Percentiles rank a stretch among this genome's conserved stretches.
Conservation (phyloP, 192 early-diverging fungal genomes). For the Coemansia sp. region DNA sequence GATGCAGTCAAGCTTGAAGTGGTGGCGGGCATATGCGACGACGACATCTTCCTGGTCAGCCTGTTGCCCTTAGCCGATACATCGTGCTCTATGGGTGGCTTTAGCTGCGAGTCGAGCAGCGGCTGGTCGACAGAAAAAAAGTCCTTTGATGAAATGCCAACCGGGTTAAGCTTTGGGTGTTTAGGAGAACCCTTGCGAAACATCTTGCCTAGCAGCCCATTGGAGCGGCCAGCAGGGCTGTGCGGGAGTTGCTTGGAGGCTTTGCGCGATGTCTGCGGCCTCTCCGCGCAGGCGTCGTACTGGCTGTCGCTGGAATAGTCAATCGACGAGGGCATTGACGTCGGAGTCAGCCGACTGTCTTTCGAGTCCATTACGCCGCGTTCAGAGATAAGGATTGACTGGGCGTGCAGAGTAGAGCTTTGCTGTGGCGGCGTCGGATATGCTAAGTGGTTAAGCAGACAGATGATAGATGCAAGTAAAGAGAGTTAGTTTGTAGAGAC, state of each 20-base stretch:
- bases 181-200: conserved; percentile 47
- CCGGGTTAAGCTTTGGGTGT: conserved; percentile 44
- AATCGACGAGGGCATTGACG: conserved; percentile 15
- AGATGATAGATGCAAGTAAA: not conserved
- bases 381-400: not conserved
- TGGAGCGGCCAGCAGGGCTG: conserved; percentile 16
- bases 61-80: conserved; percentile 15
- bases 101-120: conserved; percentile 7
- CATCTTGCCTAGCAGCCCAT: conserved; percentile 45
- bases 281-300: not conserved
- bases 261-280: not conserved
- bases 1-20: conserved; percentile 8
- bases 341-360: conserved; percentile 1
- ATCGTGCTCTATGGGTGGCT: conserved; percentile 1
- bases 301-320: conserved; percentile 6
- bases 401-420: not conserved
- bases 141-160: conserved; percentile 52
- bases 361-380: conserved; percentile 4
- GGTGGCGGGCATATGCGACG: not conserved
- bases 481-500: not conserved
- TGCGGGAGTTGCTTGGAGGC: conserved; percentile 9
- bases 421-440: not conserved
- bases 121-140: conserved; percentile 31
- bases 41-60: conserved; percentile 32
- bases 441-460: not conserved